Percentiles rank a stretch among this genome's conserved stretches.
These are phyloP conservation scores for Lophium mytilinum DNA, from an alignment of 495 filamentous ascomycete genomes.

Conservation along the genomic window DNA sequence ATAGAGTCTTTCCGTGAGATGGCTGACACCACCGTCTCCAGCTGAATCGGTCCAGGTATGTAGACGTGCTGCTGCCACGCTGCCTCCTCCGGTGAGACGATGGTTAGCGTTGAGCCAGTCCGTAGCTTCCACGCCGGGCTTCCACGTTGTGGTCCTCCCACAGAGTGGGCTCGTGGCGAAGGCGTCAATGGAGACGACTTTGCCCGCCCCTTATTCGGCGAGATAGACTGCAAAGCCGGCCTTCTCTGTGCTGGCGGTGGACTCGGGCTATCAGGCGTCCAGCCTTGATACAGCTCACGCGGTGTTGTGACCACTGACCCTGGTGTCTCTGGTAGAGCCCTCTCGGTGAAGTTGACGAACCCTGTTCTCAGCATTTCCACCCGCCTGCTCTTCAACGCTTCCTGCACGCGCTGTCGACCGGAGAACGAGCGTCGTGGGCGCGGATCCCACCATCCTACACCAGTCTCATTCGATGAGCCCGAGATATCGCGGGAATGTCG, in stretches of 20 bases:
- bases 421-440: slow-evolving; percentile 4
- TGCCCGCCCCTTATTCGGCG: slow-evolving; percentile 3
- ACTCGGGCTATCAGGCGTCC: neutral
- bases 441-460: neutral
- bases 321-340: slow-evolving; percentile 12
- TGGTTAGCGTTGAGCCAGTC: neutral
- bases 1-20: slow-evolving; percentile 1
- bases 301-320: slow-evolving; percentile 8
- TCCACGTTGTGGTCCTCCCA: neutral
- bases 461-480: neutral
- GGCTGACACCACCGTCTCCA: neutral
- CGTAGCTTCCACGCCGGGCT: neutral
- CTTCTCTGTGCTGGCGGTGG: neutral
- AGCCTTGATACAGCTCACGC: slow-evolving; percentile 4
- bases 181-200: neutral
- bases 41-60: slow-evolving; percentile 9
- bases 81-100: neutral
- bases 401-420: slow-evolving; percentile 2
- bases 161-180: neutral
- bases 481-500: neutral
- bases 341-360: slow-evolving; percentile 11
- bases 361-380: slow-evolving; percentile 2
- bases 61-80: slow-evolving; percentile 2
- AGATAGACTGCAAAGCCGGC: neutral
- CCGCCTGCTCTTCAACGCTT: slow-evolving; percentile 3